A percentile compares a stretch with the other conserved stretches of the same genome.
These are phyloP conservation scores for Zea luxurians DNA, from an alignment of 176 grass and related monocot species.

Conservation along the genomic window DNA sequence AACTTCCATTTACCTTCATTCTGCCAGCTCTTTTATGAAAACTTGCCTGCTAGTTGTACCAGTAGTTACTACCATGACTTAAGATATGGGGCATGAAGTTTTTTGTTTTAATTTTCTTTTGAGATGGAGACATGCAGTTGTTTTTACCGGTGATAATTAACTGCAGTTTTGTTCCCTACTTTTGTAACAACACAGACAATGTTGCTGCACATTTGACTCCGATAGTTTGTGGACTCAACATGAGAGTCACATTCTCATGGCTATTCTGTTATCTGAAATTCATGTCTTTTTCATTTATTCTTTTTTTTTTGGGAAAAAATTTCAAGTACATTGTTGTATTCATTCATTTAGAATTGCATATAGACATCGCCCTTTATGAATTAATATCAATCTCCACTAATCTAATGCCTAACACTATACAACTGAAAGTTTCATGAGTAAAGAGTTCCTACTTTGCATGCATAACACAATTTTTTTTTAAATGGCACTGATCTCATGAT, in stretches of 20 bases:
- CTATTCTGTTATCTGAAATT: background rate
- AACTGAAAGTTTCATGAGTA: background rate
- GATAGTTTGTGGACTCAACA: background rate
- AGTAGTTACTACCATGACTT: background rate
- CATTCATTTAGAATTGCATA: background rate
- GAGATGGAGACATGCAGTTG: background rate
- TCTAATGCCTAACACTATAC: background rate
- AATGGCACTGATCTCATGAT: background rate
- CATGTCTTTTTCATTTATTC: background rate
- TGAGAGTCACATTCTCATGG: background rate
- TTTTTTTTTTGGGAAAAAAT: background rate
- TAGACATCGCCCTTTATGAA: background rate
- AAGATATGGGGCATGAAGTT: background rate
- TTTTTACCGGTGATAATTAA: slow-evolving; percentile 2
- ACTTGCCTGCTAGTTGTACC: background rate
- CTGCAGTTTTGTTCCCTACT: background rate
- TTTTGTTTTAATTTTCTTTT: background rate
- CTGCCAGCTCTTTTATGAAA: background rate
- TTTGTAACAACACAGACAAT: background rate
- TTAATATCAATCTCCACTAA: background rate
- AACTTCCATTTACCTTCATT: background rate
- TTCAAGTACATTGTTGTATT: too few relatives aligned
- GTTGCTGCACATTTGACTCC: background rate
- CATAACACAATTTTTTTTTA: background rate
- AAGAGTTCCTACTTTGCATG: background rate